Conservation (phyloP, 2,329 filamentous ascomycete genomes). For the Aspergillus hiratsukae region DNA sequence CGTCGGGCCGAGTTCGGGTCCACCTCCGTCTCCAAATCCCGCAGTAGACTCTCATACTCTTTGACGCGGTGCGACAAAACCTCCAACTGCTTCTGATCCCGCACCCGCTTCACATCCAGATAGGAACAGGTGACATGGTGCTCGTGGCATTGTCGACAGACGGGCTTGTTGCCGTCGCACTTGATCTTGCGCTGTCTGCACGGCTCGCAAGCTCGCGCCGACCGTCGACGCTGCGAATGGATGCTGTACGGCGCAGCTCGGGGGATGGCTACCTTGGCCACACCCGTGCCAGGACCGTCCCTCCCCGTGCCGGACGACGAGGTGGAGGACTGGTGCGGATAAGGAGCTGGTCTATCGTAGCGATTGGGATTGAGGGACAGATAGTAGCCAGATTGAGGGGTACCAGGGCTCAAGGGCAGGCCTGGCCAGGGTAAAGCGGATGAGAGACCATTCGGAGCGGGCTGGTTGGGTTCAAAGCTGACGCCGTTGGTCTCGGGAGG, state of each 20-base stretch:
- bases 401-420: background rate
- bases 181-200: constrained; percentile 34
- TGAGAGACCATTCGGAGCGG: background rate
- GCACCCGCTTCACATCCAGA: constrained; percentile 32
- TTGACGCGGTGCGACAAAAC: constrained; percentile 21
- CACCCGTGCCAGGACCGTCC: background rate
- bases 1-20: constrained; percentile 17
- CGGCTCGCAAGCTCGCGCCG: constrained; percentile 32
- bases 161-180: constrained; percentile 28
- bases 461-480: background rate
- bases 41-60: constrained; percentile 25
- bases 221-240: constrained; percentile 22
- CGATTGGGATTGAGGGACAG: background rate
- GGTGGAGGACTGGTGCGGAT: constrained; percentile 4
- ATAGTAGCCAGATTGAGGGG: background rate
- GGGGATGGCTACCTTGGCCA: constrained; percentile 28
- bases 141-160: constrained; percentile 25
- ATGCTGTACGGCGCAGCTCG: constrained; percentile 18
- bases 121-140: constrained; percentile 23
- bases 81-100: constrained; percentile 31
- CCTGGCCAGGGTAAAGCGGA: background rate
- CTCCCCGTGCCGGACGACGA: too few relatives aligned
- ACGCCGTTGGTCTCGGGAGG: background rate
- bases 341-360: background rate
- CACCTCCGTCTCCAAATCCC: constrained; percentile 20